phyloP scores from a whole-genome alignment of 306 rosid genomes.

The Boehmeria nivea region DNA sequence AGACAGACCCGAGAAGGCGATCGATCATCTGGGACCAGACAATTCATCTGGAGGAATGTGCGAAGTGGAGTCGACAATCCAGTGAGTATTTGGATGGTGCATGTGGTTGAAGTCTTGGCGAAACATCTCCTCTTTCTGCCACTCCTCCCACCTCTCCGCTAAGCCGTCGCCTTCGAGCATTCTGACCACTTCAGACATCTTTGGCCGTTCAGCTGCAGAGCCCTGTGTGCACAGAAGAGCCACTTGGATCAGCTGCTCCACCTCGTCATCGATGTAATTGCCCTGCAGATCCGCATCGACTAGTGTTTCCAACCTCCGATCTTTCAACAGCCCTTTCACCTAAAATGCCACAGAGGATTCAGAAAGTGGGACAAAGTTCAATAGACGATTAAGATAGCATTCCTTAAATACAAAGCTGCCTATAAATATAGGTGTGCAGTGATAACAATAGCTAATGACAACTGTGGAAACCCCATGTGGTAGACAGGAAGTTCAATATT shows the following conservation, averaged over 20 bases:
- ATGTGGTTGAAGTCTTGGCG: constrained; percentile 45
- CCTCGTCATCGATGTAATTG: constrained; percentile 47
- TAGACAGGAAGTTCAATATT: too few relatives aligned
- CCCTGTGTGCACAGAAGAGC: constrained; percentile 86
- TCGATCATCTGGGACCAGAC: constrained; percentile 77
- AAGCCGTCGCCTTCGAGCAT: constrained; percentile 97
- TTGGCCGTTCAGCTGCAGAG: constrained; percentile 72
- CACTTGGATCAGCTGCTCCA: constrained; percentile 80
- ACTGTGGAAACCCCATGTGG: too few relatives aligned
- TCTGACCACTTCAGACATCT: constrained; percentile 90
- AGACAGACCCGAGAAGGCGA: too few relatives aligned
- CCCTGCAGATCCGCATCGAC: constrained; percentile 74
- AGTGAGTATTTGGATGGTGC: constrained; percentile 41
- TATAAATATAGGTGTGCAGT: too few relatives aligned
- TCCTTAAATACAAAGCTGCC: too few relatives aligned
- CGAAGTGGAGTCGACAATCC: constrained; percentile 77
- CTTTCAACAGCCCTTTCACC: constrained; percentile 83
- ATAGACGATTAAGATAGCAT: too few relatives aligned
- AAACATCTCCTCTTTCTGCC: constrained; percentile 80
- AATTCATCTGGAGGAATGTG: constrained; percentile 69
- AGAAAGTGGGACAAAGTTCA: too few relatives aligned
- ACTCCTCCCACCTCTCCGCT: constrained; percentile 86
- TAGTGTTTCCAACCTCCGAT: constrained; percentile 63
- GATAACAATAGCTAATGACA: too few relatives aligned
- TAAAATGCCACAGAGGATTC: constrained; percentile 21